Conservation (phyloP, 768 basidiomycete species). For the Serendipita vermifera region DNA sequence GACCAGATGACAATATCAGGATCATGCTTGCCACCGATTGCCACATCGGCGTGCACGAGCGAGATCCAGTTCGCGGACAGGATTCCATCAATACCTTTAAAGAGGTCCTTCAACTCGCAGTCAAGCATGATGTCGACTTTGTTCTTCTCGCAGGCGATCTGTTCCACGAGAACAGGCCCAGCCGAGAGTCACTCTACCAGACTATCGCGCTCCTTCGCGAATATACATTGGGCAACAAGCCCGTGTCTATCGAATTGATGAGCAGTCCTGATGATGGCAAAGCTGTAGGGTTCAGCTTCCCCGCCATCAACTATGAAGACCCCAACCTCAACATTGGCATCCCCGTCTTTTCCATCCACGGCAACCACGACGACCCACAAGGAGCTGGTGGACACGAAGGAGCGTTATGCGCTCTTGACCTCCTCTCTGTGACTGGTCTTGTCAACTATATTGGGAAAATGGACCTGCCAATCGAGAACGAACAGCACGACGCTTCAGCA, state of each 20-base stretch:
- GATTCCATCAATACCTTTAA: slow-evolving; percentile 92
- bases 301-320: slow-evolving; percentile 94
- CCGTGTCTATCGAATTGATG: slow-evolving; percentile 79
- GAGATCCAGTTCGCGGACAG: slow-evolving; percentile 86
- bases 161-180: slow-evolving; percentile 96
- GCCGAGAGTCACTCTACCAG: slow-evolving; percentile 77
- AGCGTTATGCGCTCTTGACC: slow-evolving; percentile 87
- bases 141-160: slow-evolving; percentile 90
- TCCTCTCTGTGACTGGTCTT: slow-evolving; percentile 85
- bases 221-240: slow-evolving; percentile 77
- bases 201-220: slow-evolving; percentile 82
- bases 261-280: slow-evolving; percentile 90
- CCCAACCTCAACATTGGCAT: slow-evolving; percentile 87
- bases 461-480: slow-evolving; percentile 60
- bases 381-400: slow-evolving; percentile 85
- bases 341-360: slow-evolving; percentile 98
- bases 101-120: slow-evolving; percentile 84
- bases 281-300: slow-evolving; percentile 80
- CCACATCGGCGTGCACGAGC: slow-evolving; percentile 88
- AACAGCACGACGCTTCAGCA: slow-evolving; percentile 55
- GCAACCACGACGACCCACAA: slow-evolving; percentile 98
- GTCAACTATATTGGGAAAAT: slow-evolving; percentile 98
- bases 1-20: slow-evolving; percentile 41
- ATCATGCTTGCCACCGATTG: slow-evolving; percentile 93
- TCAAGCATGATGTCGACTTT: slow-evolving; percentile 87